phyloP scores from a whole-genome alignment of 306 rosid species.

The Dalbergia oliveri region DNA sequence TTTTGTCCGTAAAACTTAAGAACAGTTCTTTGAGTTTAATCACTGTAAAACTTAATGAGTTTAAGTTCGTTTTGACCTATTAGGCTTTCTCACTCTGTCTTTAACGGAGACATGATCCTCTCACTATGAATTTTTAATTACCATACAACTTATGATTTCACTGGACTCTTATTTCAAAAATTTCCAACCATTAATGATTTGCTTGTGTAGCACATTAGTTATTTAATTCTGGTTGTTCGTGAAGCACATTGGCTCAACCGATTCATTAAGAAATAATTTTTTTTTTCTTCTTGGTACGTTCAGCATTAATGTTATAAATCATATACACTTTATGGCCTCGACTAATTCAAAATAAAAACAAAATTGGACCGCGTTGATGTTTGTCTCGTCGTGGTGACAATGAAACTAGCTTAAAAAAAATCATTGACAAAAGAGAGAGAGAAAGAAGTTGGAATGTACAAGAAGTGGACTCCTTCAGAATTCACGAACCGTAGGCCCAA shows the following conservation, averaged over 20 bases:
- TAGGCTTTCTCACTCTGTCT: no score
- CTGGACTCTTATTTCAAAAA: not conserved
- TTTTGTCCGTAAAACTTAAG: not conserved
- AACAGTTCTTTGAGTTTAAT: no score
- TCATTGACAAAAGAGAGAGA: not conserved
- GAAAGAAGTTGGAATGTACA: constrained; percentile 21
- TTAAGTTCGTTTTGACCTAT: no score
- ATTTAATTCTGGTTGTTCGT: no score
- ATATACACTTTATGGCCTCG: not conserved
- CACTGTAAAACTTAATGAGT: no score
- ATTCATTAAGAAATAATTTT: not conserved
- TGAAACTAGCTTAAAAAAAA: not conserved
- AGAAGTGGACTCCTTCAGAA: constrained; percentile 11
- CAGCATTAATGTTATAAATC: not conserved
- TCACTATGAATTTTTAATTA: no score
- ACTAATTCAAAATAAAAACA: constrained; percentile 1
- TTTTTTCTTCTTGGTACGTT: constrained; percentile 4
- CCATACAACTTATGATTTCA: not conserved
- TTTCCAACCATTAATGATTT: not conserved
- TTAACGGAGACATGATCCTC: no score
- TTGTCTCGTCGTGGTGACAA: not conserved
- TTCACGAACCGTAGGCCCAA: not conserved
- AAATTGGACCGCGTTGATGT: constrained; percentile 15
- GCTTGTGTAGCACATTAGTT: no score
- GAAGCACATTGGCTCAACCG: not conserved